Evolutionary conservation across 495 filamentous ascomycete genomes (phyloP).

Genomic region (Cairneyella variabilis): DNA sequence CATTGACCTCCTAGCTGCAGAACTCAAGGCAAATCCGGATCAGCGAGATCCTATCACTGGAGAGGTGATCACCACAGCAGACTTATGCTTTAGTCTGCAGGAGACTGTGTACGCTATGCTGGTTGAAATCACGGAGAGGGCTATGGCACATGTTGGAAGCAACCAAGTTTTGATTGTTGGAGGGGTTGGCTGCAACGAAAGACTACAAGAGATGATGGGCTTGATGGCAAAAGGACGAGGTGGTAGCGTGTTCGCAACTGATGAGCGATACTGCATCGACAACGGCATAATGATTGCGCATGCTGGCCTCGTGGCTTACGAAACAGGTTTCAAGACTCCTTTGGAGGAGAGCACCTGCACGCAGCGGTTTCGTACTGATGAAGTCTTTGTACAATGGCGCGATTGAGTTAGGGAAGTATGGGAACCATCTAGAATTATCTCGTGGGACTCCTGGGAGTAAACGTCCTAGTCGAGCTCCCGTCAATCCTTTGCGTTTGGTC

Average conservation of each 20-base stretch:
- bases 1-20: conserved; percentile 71
- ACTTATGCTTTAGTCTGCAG: conserved; percentile 91
- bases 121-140: conserved; percentile 96
- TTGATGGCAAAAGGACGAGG: conserved; percentile 89
- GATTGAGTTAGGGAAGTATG: conserved; percentile 44
- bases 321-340: conserved; percentile 69
- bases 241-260: conserved; percentile 88
- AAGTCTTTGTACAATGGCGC: conserved; percentile 89
- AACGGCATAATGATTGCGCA: conserved; percentile 99
- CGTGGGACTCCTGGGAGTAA: too few species aligned
- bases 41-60: conserved; percentile 35
- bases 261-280: conserved; percentile 97
- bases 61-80: conserved; percentile 64
- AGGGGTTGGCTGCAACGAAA: conserved; percentile 96
- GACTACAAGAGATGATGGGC: conserved; percentile 97
- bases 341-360: conserved; percentile 85
- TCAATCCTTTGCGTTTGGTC: too few species aligned
- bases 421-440: too few species aligned
- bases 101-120: conserved; percentile 96
- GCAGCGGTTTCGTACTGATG: conserved; percentile 92
- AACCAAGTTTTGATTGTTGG: conserved; percentile 91
- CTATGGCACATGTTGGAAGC: conserved; percentile 95
- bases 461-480: too few species aligned
- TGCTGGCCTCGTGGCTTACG: conserved; percentile 81
- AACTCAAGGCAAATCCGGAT: conserved; percentile 48